phyloP scores from a whole-genome alignment of 2,329 filamentous ascomycete species.

The Anthostomella pinea region DNA sequence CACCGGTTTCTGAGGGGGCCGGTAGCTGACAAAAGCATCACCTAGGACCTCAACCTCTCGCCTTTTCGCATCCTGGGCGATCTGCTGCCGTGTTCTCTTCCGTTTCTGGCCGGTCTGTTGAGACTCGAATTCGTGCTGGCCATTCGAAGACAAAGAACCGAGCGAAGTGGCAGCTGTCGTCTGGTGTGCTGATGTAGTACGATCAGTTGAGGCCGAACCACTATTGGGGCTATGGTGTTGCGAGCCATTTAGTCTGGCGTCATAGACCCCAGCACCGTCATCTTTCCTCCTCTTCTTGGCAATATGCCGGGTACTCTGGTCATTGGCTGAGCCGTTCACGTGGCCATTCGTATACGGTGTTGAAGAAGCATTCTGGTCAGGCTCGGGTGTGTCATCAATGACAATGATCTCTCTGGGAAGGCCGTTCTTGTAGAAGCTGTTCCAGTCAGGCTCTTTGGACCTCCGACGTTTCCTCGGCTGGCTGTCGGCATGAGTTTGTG shows the following conservation, averaged over 20 bases:
- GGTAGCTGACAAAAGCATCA: constrained; percentile 74
- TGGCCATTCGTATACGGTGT: constrained; percentile 38
- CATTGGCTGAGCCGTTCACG: constrained; percentile 27
- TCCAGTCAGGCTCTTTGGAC: constrained; percentile 71
- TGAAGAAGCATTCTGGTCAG: constrained; percentile 39
- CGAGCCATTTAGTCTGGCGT: constrained; percentile 65
- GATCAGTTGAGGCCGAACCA: constrained; percentile 76
- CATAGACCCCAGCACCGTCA: constrained; percentile 61
- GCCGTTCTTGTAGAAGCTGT: constrained; percentile 78
- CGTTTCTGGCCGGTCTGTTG: constrained; percentile 76
- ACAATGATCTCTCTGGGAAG: constrained; percentile 82
- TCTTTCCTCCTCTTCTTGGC: constrained; percentile 74
- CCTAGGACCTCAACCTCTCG: constrained; percentile 68
- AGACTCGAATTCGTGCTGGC: constrained; percentile 66
- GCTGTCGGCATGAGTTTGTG: constrained; percentile 25
- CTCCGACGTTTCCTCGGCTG: constrained; percentile 52
- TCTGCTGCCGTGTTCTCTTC: constrained; percentile 76
- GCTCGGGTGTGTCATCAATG: constrained; percentile 69
- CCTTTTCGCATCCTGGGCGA: constrained; percentile 77
- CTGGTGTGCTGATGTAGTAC: constrained; percentile 75
- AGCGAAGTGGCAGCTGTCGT: constrained; percentile 89
- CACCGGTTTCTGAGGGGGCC: constrained; percentile 81
- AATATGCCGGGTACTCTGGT: constrained; percentile 43
- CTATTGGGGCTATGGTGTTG: constrained; percentile 70
- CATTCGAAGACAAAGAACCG: constrained; percentile 62